phyloP scores from a whole-genome alignment of 352 stramenopile genomes.

The Achlya hypogyna region DNA sequence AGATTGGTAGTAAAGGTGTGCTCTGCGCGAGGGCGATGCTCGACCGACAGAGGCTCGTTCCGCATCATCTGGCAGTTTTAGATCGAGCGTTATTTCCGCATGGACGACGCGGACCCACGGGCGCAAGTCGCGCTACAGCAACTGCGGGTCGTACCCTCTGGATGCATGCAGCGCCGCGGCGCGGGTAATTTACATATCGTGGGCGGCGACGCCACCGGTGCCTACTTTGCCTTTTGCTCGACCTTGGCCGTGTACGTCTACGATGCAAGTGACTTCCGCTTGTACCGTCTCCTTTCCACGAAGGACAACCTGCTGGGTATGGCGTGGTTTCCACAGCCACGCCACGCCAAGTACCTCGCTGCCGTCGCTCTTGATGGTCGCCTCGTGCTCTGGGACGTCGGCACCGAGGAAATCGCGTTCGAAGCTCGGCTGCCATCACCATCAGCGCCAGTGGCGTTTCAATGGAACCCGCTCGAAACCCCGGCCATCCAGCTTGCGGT shows the following conservation, averaged over 20 bases:
- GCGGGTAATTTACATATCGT: constrained; percentile 14
- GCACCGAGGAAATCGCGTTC: constrained; percentile 15
- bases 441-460: background rate
- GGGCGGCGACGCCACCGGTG: background rate
- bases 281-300: constrained; percentile 12
- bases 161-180: constrained; percentile 16
- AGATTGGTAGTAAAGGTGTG: too few relatives aligned
- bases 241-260: constrained; percentile 18
- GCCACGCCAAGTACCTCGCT: background rate
- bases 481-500: constrained; percentile 1
- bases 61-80: too few relatives aligned
- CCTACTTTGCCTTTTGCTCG: constrained; percentile 17
- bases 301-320: constrained; percentile 14
- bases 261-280: background rate
- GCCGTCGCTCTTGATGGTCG: background rate
- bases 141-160: constrained; percentile 12
- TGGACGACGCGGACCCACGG: background rate
- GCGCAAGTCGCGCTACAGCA: constrained; percentile 5
- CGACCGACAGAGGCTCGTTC: too few relatives aligned
- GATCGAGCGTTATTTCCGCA: too few relatives aligned
- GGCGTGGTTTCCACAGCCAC: background rate
- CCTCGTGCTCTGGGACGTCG: constrained; percentile 9
- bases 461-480: constrained; percentile 6
- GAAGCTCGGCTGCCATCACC: background rate
- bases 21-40: too few relatives aligned